Conservation (phyloP, 768 basidiomycete genomes). For the Crucibulum laeve region DNA sequence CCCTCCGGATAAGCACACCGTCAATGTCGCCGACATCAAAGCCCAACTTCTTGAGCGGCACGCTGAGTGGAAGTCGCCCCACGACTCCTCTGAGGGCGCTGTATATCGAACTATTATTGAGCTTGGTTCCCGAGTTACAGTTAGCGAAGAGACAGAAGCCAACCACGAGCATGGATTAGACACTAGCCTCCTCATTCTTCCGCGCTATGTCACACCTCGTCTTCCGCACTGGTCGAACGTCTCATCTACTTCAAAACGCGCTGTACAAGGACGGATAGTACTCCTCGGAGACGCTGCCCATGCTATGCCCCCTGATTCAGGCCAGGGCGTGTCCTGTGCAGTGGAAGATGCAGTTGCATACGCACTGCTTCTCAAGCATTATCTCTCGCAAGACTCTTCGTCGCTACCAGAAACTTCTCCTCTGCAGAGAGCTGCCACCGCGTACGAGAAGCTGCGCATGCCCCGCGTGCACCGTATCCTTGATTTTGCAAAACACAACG, state of each 20-base stretch:
- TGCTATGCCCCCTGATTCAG: conserved; percentile 36
- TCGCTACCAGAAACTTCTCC: conserved; percentile 4
- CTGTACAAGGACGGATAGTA: conserved; percentile 25
- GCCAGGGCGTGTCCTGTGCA: conserved; percentile 37
- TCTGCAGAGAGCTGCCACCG: conserved; percentile 16
- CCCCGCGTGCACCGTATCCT: conserved; percentile 25
- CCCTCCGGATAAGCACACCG: conserved; percentile 19
- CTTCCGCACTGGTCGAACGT: conserved; percentile 29
- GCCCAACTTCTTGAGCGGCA: conserved; percentile 25
- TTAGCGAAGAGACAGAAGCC: conserved; percentile 22
- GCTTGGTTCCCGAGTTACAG: no score
- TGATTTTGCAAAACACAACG: conserved; percentile 25
- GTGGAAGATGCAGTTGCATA: conserved; percentile 34
- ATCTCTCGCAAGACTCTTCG: conserved; percentile 4
- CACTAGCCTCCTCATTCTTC: conserved; percentile 24
- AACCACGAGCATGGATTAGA: conserved; percentile 21
- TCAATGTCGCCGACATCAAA: conserved; percentile 13
- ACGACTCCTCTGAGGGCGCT: conserved; percentile 17
- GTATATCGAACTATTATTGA: conserved; percentile 15
- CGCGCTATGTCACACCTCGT: conserved; percentile 29
- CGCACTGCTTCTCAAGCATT: conserved; percentile 29
- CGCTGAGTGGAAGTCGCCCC: conserved; percentile 28
- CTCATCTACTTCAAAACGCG: conserved; percentile 10
- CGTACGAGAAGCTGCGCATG: conserved; percentile 29
- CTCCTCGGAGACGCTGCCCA: conserved; percentile 41